Percentiles rank a stretch among this genome's conserved stretches.
phyloP scores from a whole-genome alignment of 129 eudicot species.

The Flaveria brownii region DNA sequence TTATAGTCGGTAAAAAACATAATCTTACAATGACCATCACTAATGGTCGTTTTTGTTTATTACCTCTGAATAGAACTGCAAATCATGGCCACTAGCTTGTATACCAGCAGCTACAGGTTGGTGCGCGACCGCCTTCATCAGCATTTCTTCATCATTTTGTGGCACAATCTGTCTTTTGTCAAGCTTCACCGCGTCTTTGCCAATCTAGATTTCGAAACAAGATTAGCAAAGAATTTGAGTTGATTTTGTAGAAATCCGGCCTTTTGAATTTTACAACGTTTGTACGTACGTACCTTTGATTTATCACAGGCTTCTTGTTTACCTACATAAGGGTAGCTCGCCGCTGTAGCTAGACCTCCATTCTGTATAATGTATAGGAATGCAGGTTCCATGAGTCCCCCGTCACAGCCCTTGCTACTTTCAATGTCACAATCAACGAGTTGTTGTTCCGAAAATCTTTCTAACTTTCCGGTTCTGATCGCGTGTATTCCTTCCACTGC shows the following conservation, averaged over 20 bases:
- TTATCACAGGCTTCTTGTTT: constrained; percentile 51
- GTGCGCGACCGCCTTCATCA: constrained; percentile 65
- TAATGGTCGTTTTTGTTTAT: neutral
- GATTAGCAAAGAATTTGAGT: neutral
- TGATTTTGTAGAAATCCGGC: neutral
- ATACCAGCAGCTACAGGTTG: constrained; percentile 60
- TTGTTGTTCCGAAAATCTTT: constrained; percentile 71
- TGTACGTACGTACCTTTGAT: constrained; percentile 43
- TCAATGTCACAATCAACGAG: constrained; percentile 70
- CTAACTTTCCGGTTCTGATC: constrained; percentile 55
- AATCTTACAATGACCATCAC: no score
- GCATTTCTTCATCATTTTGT: constrained; percentile 43
- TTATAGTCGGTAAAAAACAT: no score
- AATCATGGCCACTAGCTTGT: constrained; percentile 51
- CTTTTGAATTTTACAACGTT: neutral
- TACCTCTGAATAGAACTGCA: constrained; percentile 73
- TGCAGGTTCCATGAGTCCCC: constrained; percentile 76
- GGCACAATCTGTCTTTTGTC: constrained; percentile 60
- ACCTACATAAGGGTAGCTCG: constrained; percentile 62
- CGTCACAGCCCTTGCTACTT: constrained; percentile 63
- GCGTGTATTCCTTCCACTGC: constrained; percentile 71
- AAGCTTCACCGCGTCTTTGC: constrained; percentile 45
- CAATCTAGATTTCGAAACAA: constrained; percentile 32
- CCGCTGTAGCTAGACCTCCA: constrained; percentile 69
- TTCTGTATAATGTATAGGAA: constrained; percentile 51